These are phyloP conservation scores for Psilocybe azurescens DNA, from an alignment of 768 basidiomycete species.

Conservation along the genomic window DNA sequence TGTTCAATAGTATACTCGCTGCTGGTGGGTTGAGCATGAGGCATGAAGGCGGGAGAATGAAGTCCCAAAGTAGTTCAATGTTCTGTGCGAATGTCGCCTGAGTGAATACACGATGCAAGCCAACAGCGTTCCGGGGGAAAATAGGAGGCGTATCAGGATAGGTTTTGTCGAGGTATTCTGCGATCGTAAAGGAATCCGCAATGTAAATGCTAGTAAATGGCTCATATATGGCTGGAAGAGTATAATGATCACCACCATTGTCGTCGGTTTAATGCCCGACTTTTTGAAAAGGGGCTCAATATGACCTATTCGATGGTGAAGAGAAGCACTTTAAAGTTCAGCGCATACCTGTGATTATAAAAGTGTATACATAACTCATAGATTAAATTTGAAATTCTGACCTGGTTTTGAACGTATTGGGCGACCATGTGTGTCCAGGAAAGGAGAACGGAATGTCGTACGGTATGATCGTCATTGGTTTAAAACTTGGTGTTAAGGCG, in stretches of 20 bases:
- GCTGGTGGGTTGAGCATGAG: slow-evolving; percentile 18
- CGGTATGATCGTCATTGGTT: slow-evolving; percentile 28
- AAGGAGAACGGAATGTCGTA: slow-evolving; percentile 39
- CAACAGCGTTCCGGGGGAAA: slow-evolving; percentile 24
- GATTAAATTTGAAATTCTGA: background rate
- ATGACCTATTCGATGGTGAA: slow-evolving; percentile 49
- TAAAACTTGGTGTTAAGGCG: too few relatives aligned
- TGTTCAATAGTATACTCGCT: slow-evolving; percentile 19
- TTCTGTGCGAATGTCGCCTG: background rate
- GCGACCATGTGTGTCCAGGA: slow-evolving; percentile 39
- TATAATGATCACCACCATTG: slow-evolving; percentile 40
- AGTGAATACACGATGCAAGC: slow-evolving; percentile 17
- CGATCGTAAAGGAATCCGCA: slow-evolving; percentile 47
- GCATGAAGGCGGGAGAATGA: slow-evolving; percentile 11
- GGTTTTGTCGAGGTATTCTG: slow-evolving; percentile 47
- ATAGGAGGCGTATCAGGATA: slow-evolving; percentile 40
- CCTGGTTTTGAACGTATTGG: slow-evolving; percentile 45
- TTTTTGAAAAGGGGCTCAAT: slow-evolving; percentile 37
- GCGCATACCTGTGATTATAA: background rate
- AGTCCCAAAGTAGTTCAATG: background rate
- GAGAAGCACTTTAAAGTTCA: slow-evolving; percentile 38
- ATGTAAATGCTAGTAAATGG: slow-evolving; percentile 36
- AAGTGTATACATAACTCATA: too few relatives aligned
- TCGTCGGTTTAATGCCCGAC: slow-evolving; percentile 37
- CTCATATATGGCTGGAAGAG: slow-evolving; percentile 47